A percentile compares a stretch with the other conserved stretches of the same genome.
Conservation (phyloP, 73 alveolate species). For the Paramecium caudatum region DNA sequence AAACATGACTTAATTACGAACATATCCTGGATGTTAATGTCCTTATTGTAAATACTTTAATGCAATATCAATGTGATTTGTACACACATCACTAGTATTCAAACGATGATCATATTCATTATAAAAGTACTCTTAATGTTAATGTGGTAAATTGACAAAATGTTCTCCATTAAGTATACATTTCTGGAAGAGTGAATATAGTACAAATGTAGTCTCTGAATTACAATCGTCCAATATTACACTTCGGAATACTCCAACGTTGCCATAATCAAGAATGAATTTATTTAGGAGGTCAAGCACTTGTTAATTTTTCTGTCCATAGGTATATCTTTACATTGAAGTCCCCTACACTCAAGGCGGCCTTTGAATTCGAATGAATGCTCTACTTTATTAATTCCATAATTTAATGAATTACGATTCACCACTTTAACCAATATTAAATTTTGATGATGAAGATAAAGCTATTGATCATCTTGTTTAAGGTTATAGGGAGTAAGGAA, state of each 20-base stretch:
- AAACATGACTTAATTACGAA: neutral
- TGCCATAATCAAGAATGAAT: constrained; percentile 14
- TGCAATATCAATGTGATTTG: constrained; percentile 44
- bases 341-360: constrained; percentile 30
- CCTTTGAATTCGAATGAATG: constrained; percentile 16
- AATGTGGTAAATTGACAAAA: constrained; percentile 25
- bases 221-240: constrained; percentile 12
- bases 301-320: constrained; percentile 36
- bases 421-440: constrained; percentile 18
- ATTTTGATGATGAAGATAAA: constrained; percentile 37
- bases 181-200: neutral
- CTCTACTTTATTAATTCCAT: too few relatives aligned
- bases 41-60: constrained; percentile 1
- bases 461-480: constrained; percentile 24
- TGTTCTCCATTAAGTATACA: neutral
- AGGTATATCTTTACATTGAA: constrained; percentile 26
- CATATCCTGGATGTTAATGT: constrained; percentile 3
- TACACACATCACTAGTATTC: neutral
- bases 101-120: constrained; percentile 49
- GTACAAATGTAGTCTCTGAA: constrained; percentile 46
- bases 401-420: constrained; percentile 29
- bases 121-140: neutral
- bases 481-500: neutral
- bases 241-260: neutral
- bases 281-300: constrained; percentile 3